These are phyloP conservation scores for Berberis thunbergii DNA, from an alignment of 164 flowering plant genomes.

Conservation along the genomic window DNA sequence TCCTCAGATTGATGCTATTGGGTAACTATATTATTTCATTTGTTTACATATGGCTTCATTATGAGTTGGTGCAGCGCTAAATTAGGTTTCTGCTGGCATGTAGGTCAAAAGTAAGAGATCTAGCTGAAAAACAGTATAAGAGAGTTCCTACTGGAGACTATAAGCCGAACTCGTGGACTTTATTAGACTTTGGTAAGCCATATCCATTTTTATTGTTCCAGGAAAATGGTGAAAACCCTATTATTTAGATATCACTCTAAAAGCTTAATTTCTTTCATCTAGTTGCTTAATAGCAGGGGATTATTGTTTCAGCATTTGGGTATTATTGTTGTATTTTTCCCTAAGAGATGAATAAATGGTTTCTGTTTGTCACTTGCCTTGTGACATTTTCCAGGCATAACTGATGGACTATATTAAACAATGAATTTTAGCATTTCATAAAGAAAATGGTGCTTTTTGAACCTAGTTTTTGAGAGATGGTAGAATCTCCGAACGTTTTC, in stretches of 20 bases:
- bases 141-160: slow-evolving; percentile 66
- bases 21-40: slow-evolving; percentile 29
- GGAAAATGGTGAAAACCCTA: background rate
- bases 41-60: background rate
- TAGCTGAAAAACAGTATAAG: slow-evolving; percentile 69
- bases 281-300: background rate
- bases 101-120: slow-evolving; percentile 67
- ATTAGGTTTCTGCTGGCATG: slow-evolving; percentile 8
- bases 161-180: slow-evolving; percentile 92
- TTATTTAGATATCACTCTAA: background rate
- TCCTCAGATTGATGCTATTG: slow-evolving; percentile 89
- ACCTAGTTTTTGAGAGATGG: too few species aligned
- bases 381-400: background rate
- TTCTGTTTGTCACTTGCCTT: background rate
- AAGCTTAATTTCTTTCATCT: background rate
- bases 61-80: background rate
- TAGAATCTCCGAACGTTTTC: too few species aligned
- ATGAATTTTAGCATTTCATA: too few species aligned
- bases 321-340: background rate
- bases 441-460: too few species aligned
- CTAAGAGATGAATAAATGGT: background rate
- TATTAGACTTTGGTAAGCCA: slow-evolving; percentile 79
- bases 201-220: background rate
- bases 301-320: background rate
- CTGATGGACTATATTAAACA: too few species aligned